A percentile compares a stretch with the other conserved stretches of the same genome.
phyloP scores from a whole-genome alignment of 176 grass and related monocot species.

The Melocanna baccifera region DNA sequence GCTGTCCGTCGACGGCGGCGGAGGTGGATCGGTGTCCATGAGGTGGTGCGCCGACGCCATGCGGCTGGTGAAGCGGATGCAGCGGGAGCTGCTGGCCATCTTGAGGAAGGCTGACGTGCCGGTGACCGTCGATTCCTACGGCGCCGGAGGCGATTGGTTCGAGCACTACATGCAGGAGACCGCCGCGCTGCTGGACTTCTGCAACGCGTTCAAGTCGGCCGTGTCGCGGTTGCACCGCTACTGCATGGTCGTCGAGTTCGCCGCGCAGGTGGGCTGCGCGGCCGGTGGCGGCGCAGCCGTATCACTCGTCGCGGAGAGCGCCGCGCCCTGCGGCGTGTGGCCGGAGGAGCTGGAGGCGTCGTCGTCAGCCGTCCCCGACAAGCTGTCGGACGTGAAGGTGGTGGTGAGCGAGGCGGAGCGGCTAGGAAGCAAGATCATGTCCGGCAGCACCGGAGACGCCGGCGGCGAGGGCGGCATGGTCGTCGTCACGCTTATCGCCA shows the following conservation, averaged over 20 bases:
- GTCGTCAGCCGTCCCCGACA: neutral
- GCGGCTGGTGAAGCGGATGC: slow-evolving; percentile 85
- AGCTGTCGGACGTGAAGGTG: slow-evolving; percentile 36
- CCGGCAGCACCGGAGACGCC: neutral
- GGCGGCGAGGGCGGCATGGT: slow-evolving; percentile 12
- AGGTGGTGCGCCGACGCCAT: slow-evolving; percentile 77
- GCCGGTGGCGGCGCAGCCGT: neutral
- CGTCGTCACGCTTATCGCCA: slow-evolving; percentile 75
- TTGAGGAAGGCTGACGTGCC: slow-evolving; percentile 64
- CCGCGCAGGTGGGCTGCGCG: slow-evolving; percentile 21
- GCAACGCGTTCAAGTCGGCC: slow-evolving; percentile 79
- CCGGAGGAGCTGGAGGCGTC: neutral
- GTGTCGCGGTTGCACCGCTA: slow-evolving; percentile 59
- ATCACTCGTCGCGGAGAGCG: neutral
- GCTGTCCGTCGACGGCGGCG: slow-evolving; percentile 19
- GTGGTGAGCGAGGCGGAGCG: slow-evolving; percentile 42
- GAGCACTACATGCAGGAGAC: slow-evolving; percentile 99
- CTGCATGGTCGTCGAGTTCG: slow-evolving; percentile 67
- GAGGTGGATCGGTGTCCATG: slow-evolving; percentile 44
- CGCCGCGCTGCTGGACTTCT: slow-evolving; percentile 75
- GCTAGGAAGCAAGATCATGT: slow-evolving; percentile 18
- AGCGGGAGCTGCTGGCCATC: slow-evolving; percentile 60
- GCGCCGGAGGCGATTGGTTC: slow-evolving; percentile 45
- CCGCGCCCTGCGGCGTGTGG: neutral
- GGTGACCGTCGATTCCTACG: neutral